A percentile compares a stretch with the other conserved stretches of the same genome.
These are phyloP conservation scores for Hypericum perforatum DNA, from an alignment of 345 rosid genomes.

Conservation along the genomic window DNA sequence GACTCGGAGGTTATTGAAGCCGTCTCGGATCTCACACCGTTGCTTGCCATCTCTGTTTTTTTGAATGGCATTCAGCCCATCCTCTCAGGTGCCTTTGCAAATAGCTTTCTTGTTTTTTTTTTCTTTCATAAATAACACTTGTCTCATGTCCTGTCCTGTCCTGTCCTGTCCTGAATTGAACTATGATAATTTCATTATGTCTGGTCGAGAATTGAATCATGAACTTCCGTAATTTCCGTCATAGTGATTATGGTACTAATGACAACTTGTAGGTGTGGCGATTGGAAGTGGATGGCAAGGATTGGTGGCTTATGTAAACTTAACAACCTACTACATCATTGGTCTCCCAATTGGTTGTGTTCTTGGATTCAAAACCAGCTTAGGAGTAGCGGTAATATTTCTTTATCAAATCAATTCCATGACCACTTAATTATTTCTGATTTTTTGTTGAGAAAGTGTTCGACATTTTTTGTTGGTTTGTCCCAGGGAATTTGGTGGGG, in stretches of 20 bases:
- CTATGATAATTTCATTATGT: not conserved
- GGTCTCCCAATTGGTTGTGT: slow-evolving; percentile 91
- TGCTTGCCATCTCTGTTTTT: slow-evolving; percentile 77
- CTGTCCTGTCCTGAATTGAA: no score
- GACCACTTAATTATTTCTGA: not conserved
- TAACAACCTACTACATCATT: slow-evolving; percentile 63
- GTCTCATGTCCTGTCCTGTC: no score
- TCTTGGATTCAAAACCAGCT: slow-evolving; percentile 73
- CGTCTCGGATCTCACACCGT: slow-evolving; percentile 53
- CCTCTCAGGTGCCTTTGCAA: slow-evolving; percentile 56
- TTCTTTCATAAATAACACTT: no score
- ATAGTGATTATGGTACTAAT: no score
- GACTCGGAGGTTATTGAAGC: slow-evolving; percentile 58
- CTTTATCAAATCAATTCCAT: not conserved
- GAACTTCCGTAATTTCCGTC: no score
- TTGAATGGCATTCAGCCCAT: slow-evolving; percentile 91
- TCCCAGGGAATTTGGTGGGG: slow-evolving; percentile 96
- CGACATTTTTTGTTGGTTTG: not conserved
- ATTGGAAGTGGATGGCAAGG: slow-evolving; percentile 98
- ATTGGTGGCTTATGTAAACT: slow-evolving; percentile 77
- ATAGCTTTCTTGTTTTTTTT: no score
- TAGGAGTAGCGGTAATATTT: slow-evolving; percentile 65
- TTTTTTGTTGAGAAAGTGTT: not conserved
- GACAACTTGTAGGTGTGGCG: slow-evolving; percentile 58
- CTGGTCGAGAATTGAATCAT: no score